Base-by-base conservation (phyloP, 768 basidiomycete species). In the Agrocybe pediades region DNA sequence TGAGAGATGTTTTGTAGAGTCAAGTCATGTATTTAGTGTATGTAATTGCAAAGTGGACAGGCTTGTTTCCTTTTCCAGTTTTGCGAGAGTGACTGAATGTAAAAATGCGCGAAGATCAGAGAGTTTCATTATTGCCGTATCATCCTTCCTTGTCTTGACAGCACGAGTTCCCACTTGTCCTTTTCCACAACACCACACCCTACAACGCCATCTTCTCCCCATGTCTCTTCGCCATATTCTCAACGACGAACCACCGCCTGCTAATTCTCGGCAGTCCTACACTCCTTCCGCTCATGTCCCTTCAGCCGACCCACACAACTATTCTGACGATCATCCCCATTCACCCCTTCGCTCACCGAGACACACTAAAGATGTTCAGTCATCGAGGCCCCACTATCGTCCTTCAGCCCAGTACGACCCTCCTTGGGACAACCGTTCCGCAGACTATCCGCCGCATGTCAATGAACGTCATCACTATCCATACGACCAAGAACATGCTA, bases 221-320 rank as follows among this genome's bases (percentile, higher is more conserved):
- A 91, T 91, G 88, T 90, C 89, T 46, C 83, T 91, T 68, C 85
- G 84, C 62, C 80, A 83, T 60, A 90, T 91, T 57, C 84, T 91
- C 72, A 91, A 91, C 72, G 84, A 90, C 72, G 85, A 88, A 59
- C 80, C 86, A 40, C 70, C 75, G 19, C 67, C 75, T 42, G 55
- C 69, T 47, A 68, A 69, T 51, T 63, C 68, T 58, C 68, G 68
- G 26, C 61, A 73, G 46, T 65, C 68, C 42, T 70, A 66, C 64
- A 51, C 68, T 49, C 53, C 66, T 41, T 54, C 70, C 53, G 67
- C 70, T 42, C 60, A 56, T 20, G 53, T 58, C 36, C 52, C 58
- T 24, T 48, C 58, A 41, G 58, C 43, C 27, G 62, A 64, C 44
- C 60, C 57, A 33, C 46, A 55, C 41, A 20, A 49, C 49, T 58